Percentiles rank a stretch among this genome's conserved stretches.
phyloP scores from a whole-genome alignment of 768 basidiomycete genomes.

The Mycena alexandri region DNA sequence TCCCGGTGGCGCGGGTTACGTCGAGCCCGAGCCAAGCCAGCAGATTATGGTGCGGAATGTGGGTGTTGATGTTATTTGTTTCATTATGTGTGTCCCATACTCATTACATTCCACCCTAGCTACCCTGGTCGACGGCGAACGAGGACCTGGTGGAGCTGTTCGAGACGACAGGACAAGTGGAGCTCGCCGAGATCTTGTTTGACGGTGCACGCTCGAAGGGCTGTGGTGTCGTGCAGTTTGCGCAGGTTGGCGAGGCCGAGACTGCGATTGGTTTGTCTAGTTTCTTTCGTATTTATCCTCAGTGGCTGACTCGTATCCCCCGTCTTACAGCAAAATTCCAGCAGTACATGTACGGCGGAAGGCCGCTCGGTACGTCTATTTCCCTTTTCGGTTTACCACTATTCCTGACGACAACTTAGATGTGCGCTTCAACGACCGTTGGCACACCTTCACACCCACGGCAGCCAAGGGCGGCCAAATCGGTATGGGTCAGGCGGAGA shows the following conservation, averaged over 20 bases:
- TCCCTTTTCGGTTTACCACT: neutral
- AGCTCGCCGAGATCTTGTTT: slow-evolving; percentile 94
- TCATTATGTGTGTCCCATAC: neutral
- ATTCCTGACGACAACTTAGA: slow-evolving; percentile 56
- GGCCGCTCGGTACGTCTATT: slow-evolving; percentile 78
- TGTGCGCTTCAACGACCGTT: slow-evolving; percentile 95
- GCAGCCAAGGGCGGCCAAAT: slow-evolving; percentile 90
- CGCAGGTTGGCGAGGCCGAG: slow-evolving; percentile 88
- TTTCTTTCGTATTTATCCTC: neutral
- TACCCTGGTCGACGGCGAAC: slow-evolving; percentile 99
- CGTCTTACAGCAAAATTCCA: slow-evolving; percentile 95
- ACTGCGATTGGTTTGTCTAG: slow-evolving; percentile 83
- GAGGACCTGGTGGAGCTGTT: slow-evolving; percentile 98
- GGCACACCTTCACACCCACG: slow-evolving; percentile 92
- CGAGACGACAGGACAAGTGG: slow-evolving; percentile 96
- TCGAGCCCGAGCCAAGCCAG: slow-evolving; percentile 87
- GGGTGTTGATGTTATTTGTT: slow-evolving; percentile 53
- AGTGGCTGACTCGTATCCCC: slow-evolving; percentile 9
- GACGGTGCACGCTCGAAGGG: slow-evolving; percentile 95
- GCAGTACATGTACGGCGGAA: slow-evolving; percentile 94
- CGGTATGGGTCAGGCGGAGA: slow-evolving; percentile 74
- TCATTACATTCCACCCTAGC: slow-evolving; percentile 55
- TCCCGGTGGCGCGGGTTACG: slow-evolving; percentile 50
- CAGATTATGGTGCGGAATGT: slow-evolving; percentile 99
- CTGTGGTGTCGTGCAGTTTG: slow-evolving; percentile 95